A percentile compares a stretch with the other conserved stretches of the same genome.
These are phyloP conservation scores for Diaporthe sp. DNA, from an alignment of 2,329 filamentous ascomycete genomes.

Conservation along the genomic window DNA sequence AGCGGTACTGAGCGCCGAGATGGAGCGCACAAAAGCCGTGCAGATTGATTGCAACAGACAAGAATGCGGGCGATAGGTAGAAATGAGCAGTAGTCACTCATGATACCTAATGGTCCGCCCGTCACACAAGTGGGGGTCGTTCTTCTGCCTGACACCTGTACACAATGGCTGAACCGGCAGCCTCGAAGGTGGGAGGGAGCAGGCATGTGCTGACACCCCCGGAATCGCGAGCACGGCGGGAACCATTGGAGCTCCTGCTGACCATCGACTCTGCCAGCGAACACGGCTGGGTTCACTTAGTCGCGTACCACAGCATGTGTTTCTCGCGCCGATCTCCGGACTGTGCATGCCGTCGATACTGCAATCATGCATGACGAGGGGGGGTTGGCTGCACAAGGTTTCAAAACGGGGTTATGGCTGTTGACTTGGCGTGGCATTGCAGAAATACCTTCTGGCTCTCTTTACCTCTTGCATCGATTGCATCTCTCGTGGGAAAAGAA, in stretches of 20 bases:
- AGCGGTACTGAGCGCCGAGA: background rate
- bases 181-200: slow-evolving; percentile 19
- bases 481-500: background rate
- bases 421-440: slow-evolving; percentile 14
- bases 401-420: slow-evolving; percentile 4
- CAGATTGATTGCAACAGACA: background rate
- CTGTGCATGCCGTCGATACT: slow-evolving; percentile 14
- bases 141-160: slow-evolving; percentile 9
- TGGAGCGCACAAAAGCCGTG: background rate
- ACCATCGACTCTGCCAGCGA: slow-evolving; percentile 25
- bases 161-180: slow-evolving; percentile 7
- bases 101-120: background rate
- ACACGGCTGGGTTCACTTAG: slow-evolving; percentile 18
- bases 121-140: background rate
- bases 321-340: slow-evolving; percentile 32
- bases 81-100: background rate
- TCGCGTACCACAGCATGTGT: slow-evolving; percentile 32
- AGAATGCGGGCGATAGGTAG: slow-evolving; percentile 6
- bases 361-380: slow-evolving; percentile 13
- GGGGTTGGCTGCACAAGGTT: slow-evolving; percentile 21
- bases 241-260: slow-evolving; percentile 20
- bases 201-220: slow-evolving; percentile 24
- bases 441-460: background rate
- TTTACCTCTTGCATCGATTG: background rate
- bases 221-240: slow-evolving; percentile 10